phyloP scores from a whole-genome alignment of 2,329 filamentous ascomycete genomes.

The Trichoderma sp. region DNA sequence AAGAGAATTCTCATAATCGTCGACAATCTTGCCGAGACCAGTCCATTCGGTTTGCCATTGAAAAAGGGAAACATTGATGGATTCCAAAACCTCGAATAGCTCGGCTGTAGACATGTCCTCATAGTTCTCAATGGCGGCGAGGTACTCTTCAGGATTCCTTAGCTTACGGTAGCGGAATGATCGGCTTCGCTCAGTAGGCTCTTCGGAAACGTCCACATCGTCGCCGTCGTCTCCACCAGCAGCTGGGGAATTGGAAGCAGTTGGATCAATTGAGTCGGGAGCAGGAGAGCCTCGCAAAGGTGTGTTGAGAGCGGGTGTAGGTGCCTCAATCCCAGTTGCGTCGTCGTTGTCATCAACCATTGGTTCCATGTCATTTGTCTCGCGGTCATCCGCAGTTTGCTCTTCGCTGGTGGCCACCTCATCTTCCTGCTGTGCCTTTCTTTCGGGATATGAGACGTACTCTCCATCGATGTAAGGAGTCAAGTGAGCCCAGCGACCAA shows the following conservation, averaged over 20 bases:
- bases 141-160: conserved; percentile 52
- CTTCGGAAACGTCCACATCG: conserved; percentile 40
- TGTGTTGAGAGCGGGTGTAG: conserved; percentile 42
- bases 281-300: conserved; percentile 43
- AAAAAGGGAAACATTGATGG: conserved; percentile 48
- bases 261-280: conserved; percentile 41
- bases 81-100: conserved; percentile 47
- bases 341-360: conserved; percentile 34
- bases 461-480: conserved; percentile 45
- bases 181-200: conserved; percentile 31
- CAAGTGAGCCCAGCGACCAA: conserved; percentile 41
- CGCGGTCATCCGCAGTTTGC: conserved; percentile 34
- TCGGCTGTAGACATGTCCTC: conserved; percentile 51
- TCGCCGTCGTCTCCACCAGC: conserved; percentile 40
- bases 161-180: conserved; percentile 52
- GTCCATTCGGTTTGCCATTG: conserved; percentile 58
- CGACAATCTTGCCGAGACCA: conserved; percentile 51
- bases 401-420: conserved; percentile 35
- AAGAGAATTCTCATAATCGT: conserved; percentile 59
- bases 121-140: conserved; percentile 50
- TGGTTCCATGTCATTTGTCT: conserved; percentile 25
- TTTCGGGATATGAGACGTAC: conserved; percentile 43
- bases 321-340: conserved; percentile 33
- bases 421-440: conserved; percentile 36
- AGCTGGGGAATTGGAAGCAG: conserved; percentile 41